A percentile compares a stretch with the other conserved stretches of the same genome.
phyloP scores from a whole-genome alignment of 108 stramenopile species.

The Skeletonema grethae region DNA sequence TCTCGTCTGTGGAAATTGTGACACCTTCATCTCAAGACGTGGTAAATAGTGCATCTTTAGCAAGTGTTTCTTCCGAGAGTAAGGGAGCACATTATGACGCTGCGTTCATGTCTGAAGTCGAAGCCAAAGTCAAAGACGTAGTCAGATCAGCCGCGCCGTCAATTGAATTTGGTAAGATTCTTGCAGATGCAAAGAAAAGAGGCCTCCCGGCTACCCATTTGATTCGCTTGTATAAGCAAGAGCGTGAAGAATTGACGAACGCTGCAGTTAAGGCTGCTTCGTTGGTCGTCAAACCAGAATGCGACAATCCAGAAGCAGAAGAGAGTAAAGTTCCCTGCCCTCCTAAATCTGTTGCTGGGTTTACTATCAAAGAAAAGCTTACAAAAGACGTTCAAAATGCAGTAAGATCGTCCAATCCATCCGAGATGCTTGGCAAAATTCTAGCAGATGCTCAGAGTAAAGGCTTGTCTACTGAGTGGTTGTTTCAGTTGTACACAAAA shows the following conservation, averaged over 20 bases:
- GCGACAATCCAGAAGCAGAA: constrained; percentile 5
- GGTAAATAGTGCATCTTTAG: neutral
- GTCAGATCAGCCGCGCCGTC: constrained; percentile 27
- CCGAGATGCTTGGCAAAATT: neutral
- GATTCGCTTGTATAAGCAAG: constrained; percentile 26
- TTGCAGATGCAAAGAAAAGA: constrained; percentile 31
- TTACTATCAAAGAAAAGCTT: neutral
- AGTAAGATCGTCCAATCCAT: neutral
- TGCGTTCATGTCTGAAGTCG: neutral
- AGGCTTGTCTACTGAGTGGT: constrained; percentile 4
- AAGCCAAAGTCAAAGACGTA: constrained; percentile 12
- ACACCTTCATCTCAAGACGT: neutral
- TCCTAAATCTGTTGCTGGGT: neutral
- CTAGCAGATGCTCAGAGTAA: constrained; percentile 3
- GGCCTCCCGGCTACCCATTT: constrained; percentile 12
- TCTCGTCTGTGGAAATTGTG: neutral
- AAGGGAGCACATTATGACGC: neutral
- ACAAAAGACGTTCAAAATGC: constrained; percentile 1
- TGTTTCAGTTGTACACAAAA: neutral
- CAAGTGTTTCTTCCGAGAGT: neutral
- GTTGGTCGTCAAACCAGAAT: constrained; percentile 1
- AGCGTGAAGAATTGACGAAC: constrained; percentile 11
- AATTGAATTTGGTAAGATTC: constrained; percentile 27
- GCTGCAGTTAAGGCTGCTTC: neutral
- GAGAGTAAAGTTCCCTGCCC: neutral